Evolutionary conservation across 2,329 filamentous ascomycete species (phyloP), one percentile per base, ranked within the genome.

Genomic region (Aspergillaceae sp.): DNA sequence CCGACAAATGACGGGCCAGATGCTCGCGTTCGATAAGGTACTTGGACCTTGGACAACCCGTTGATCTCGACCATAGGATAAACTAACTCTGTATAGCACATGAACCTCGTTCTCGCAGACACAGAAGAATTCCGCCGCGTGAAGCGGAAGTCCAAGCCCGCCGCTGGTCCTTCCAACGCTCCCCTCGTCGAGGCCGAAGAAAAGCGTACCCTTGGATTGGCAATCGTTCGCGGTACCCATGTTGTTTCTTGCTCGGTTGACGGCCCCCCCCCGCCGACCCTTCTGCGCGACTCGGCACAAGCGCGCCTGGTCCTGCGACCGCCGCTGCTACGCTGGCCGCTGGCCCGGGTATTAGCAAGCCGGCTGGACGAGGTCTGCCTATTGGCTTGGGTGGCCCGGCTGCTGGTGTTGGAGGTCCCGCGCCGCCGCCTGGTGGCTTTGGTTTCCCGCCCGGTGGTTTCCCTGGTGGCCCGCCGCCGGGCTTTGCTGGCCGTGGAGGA

Each of bases 11-110:
- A 90, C 89, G 36, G 92, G 90, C 51, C 89, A 97, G 70, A 95
- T 98, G 87, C 80, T 98, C 57, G 92, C 92, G 45, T 98, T 97
- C 63, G 92, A 98, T 71, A 97, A 97, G 81, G 88, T 91, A 71
- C 46, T 19, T 19, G 19, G 19, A 19, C 19, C 19, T 19, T 19
- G 19, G 19, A 19, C 19, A 19, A 19, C 19, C 19, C 19, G 19
- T 19, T 19, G 19, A 19, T 19, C 19, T 19, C 19, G 19, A 19
- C 19, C 2, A 55, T 46, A 9, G 40, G 50, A 34, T 45, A 34
- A 28, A 26, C 3, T 28, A 10, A 30, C 27, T 41, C 3, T 2
- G 34, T 33, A 50, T 55, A 94, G 89, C 92, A 98, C 72, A 98
- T 98, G 92, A 98, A 98, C 70, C 81, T 98, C 55, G 92, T 98